Conservation (phyloP, 2,329 filamentous ascomycete species). For the Samsoniella hepiali region DNA sequence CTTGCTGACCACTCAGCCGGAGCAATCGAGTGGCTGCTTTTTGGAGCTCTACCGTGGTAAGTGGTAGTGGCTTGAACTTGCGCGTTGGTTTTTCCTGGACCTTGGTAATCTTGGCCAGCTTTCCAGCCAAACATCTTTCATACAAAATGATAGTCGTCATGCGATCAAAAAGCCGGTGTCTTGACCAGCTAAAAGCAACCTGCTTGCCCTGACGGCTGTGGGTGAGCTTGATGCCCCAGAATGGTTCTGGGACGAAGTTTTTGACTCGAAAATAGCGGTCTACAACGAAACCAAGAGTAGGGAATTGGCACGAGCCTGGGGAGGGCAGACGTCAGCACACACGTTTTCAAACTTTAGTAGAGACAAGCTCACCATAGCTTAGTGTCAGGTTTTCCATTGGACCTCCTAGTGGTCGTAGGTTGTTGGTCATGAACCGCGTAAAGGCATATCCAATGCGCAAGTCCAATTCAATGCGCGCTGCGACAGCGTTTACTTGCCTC, state of each 20-base stretch:
- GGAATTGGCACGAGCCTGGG: conserved; percentile 84
- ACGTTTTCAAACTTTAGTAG: neutral
- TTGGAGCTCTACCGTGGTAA: conserved; percentile 94
- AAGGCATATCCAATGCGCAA: conserved; percentile 90
- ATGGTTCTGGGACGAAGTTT: conserved; percentile 87
- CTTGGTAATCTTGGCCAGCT: conserved; percentile 74
- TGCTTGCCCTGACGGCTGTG: conserved; percentile 74
- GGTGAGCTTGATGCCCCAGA: conserved; percentile 87
- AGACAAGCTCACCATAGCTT: conserved; percentile 65
- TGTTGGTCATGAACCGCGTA: conserved; percentile 80
- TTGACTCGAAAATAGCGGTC: conserved; percentile 92
- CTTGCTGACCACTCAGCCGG: conserved; percentile 83
- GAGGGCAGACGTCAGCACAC: conserved; percentile 31
- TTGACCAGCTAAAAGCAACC: conserved; percentile 80
- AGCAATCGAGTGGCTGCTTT: conserved; percentile 90
- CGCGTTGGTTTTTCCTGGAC: conserved; percentile 88
- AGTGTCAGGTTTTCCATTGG: conserved; percentile 63
- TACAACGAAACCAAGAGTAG: conserved; percentile 93
- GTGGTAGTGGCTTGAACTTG: conserved; percentile 88
- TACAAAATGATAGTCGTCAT: conserved; percentile 77
- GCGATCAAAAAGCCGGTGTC: conserved; percentile 83
- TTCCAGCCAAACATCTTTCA: conserved; percentile 76
- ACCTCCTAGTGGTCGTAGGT: conserved; percentile 68
- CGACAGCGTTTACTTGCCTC: conserved; percentile 80
- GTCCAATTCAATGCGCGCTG: conserved; percentile 87